phyloP scores from a whole-genome alignment of 306 rosid genomes.

The Ochetophila trinervis region DNA sequence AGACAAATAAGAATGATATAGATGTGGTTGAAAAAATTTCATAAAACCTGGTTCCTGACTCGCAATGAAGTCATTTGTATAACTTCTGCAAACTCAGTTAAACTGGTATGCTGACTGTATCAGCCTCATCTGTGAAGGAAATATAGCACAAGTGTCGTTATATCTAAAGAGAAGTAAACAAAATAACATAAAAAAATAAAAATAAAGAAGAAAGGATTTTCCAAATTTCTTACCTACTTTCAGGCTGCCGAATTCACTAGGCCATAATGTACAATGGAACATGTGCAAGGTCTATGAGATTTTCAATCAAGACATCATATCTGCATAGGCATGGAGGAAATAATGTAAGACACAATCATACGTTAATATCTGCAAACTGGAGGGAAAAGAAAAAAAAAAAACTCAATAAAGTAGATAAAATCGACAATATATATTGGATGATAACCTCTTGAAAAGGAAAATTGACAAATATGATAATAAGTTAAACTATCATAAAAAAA shows the following conservation, averaged over 20 bases:
- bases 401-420: too few relatives aligned
- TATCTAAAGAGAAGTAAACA: conserved; percentile 8
- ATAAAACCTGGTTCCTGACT: conserved; percentile 43
- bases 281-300: conserved; percentile 92
- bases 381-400: too few relatives aligned
- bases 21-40: conserved; percentile 63
- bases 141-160: conserved; percentile 12
- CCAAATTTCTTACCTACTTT: conserved; percentile 36
- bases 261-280: conserved; percentile 78
- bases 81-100: conserved; percentile 46
- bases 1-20: conserved; percentile 44
- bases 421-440: too few relatives aligned
- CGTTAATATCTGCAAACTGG: background rate
- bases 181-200: conserved; percentile 11
- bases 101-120: conserved; percentile 73
- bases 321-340: conserved; percentile 41
- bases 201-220: too few relatives aligned
- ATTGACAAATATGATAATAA: too few relatives aligned
- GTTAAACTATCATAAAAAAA: too few relatives aligned
- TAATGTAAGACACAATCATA: background rate
- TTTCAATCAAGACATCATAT: conserved; percentile 84
- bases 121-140: conserved; percentile 54
- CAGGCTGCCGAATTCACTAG: conserved; percentile 43
- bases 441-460: too few relatives aligned
- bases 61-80: conserved; percentile 68